phyloP scores from a whole-genome alignment of 345 rosid species.

The Salix suchowensis region DNA sequence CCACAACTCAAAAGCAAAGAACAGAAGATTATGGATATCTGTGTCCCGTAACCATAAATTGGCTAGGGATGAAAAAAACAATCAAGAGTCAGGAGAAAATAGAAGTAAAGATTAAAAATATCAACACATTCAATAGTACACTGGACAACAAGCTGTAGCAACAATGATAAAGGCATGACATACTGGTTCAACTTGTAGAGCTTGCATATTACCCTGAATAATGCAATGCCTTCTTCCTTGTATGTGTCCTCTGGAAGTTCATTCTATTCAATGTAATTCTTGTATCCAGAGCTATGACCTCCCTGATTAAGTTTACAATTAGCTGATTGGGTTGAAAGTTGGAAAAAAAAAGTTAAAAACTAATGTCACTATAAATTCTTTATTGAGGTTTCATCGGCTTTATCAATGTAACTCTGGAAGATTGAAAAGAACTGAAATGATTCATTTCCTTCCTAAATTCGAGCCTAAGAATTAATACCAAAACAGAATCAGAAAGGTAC shows the following conservation, averaged over 20 bases:
- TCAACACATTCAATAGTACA: not conserved
- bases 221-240: constrained; percentile 67
- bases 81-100: not conserved
- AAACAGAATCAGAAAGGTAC: no score
- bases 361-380: no score
- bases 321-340: no score
- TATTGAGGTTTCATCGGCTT: no score
- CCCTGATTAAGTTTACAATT: no score
- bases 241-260: constrained; percentile 77
- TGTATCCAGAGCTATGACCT: constrained; percentile 75
- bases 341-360: no score
- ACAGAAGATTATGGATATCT: not conserved
- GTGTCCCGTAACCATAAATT: not conserved
- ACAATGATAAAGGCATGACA: constrained; percentile 17
- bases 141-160: not conserved
- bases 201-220: constrained; percentile 91
- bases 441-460: no score
- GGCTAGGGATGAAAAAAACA: not conserved
- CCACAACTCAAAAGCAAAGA: not conserved
- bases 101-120: not conserved
- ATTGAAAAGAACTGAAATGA: no score
- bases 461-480: no score
- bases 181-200: constrained; percentile 95
- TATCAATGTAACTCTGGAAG: no score
- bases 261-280: constrained; percentile 64